Percentiles rank a stretch among this genome's conserved stretches.
Conservation (phyloP, 2,329 filamentous ascomycete genomes). For the Pseudocercospora macadamiae region DNA sequence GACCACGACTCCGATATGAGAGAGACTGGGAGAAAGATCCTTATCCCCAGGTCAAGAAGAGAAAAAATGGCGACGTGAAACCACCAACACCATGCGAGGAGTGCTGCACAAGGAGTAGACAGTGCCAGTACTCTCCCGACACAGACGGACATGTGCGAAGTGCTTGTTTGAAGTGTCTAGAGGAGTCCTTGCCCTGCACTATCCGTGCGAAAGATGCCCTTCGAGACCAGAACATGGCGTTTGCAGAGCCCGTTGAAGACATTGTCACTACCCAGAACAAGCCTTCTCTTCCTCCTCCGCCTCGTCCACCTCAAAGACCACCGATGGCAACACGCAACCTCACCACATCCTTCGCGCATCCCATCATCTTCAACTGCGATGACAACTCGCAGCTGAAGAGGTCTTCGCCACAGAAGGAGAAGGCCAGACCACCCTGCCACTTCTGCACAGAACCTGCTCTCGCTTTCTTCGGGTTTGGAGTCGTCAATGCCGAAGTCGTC, state of each 20-base stretch:
- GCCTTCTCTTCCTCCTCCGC: neutral
- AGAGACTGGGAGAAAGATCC: conserved; percentile 24
- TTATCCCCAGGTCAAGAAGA: neutral
- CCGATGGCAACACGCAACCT: conserved; percentile 30
- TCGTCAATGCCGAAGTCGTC: conserved; percentile 35
- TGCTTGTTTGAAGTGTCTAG: conserved; percentile 8
- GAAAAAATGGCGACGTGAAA: neutral
- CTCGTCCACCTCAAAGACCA: neutral
- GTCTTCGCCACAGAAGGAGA: conserved; percentile 4
- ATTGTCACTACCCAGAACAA: too few relatives aligned
- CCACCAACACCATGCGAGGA: conserved; percentile 12
- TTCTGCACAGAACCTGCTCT: conserved; percentile 45
- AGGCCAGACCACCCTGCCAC: conserved; percentile 39
- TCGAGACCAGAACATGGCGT: neutral
- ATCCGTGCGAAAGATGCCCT: neutral
- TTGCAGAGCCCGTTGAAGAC: too few relatives aligned
- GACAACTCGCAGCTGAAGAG: conserved; percentile 18
- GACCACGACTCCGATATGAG: conserved; percentile 27
- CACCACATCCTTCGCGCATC: conserved; percentile 45
- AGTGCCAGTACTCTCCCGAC: conserved; percentile 8
- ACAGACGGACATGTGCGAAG: conserved; percentile 9
- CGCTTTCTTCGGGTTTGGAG: conserved; percentile 42
- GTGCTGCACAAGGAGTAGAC: neutral
- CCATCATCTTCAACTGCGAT: conserved; percentile 43
- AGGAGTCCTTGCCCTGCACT: conserved; percentile 10